phyloP scores from a whole-genome alignment of 352 stramenopile genomes.

The Globisporangium lucens region DNA sequence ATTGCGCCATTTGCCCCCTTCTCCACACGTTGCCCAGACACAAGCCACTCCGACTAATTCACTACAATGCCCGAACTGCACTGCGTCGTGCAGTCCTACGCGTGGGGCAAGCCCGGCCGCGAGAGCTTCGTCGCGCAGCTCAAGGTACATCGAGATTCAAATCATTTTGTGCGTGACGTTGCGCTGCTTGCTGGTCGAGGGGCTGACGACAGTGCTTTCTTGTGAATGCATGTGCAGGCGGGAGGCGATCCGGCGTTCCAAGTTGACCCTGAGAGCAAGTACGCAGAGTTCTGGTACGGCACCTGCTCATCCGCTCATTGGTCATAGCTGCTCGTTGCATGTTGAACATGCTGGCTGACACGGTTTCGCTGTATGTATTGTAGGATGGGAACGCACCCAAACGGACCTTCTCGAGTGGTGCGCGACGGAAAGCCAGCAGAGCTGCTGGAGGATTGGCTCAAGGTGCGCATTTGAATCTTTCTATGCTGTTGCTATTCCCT shows the following conservation, averaged over 20 bases:
- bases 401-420: constrained; percentile 84
- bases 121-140: constrained; percentile 85
- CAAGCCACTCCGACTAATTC: not conserved
- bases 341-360: constrained; percentile 16
- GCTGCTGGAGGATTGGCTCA: constrained; percentile 71
- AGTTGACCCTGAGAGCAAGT: constrained; percentile 42
- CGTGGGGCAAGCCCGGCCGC: constrained; percentile 87
- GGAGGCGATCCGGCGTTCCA: constrained; percentile 45
- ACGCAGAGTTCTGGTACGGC: constrained; percentile 88
- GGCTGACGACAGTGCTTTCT: not conserved
- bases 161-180: not conserved
- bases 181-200: not conserved
- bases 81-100: constrained; percentile 88
- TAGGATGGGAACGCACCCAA: constrained; percentile 95
- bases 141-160: constrained; percentile 41
- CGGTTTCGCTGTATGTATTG: not conserved
- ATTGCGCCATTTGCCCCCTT: constrained; percentile 7
- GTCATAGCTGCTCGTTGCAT: not conserved
- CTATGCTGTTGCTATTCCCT: not conserved
- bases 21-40: not conserved
- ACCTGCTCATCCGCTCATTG: not conserved
- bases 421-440: constrained; percentile 35
- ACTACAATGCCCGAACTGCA: constrained; percentile 68
- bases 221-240: constrained; percentile 22
- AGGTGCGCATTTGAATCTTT: constrained; percentile 25